Base-by-base conservation (phyloP, 1,284 basidiomycete genomes). In the Chalciporus piperatoides region DNA sequence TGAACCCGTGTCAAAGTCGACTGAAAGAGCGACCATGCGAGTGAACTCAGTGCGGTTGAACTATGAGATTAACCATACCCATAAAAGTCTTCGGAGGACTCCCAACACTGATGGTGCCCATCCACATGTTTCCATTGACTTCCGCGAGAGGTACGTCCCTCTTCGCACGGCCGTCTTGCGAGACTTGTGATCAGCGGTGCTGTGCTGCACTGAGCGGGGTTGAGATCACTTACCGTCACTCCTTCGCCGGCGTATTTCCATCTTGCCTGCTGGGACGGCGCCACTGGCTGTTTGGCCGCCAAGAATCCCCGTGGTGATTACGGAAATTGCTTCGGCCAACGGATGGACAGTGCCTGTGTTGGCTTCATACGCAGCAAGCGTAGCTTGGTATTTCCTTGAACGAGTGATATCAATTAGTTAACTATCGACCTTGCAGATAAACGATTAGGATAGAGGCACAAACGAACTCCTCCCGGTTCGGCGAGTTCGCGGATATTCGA, bases 1-100 rank as follows among this genome's bases (percentile, higher is more conserved):
- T 32, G 61, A 60, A 40, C 74, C 73, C 12, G 72, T 74, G 53
- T 76, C 74, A 46, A 76, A 73, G 52, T 73, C 69, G 33, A 76
- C 70, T 74, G 44, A n/a, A 56, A 56, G 60, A 21, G 27, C 3
- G 12, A 24, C 12, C 38, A 32, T 35, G 19, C 33, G 5, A 4
- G n/a, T 43, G 28, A 4, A 15, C 42, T 44, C 32, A 41, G 27
- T 3, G 41, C n/a, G 32, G 27, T 10, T 4, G 35, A 44, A 19
- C 25, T 44, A 63, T 24, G 15, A 15, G 14, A 5, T 3, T 10
- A 6, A 36, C 12, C 32, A 44, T 53, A 65, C 67, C 68, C 40
- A 53, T 57, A 40, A 70, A 73, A 33, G 52, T 53, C 32, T 61
- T 58, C 11, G 65, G 59, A 15, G 76, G 76, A 3, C 68, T 75